Evolutionary conservation across 768 basidiomycete genomes (phyloP).

Genomic region (Phylloporus rhodoxanthus): DNA sequence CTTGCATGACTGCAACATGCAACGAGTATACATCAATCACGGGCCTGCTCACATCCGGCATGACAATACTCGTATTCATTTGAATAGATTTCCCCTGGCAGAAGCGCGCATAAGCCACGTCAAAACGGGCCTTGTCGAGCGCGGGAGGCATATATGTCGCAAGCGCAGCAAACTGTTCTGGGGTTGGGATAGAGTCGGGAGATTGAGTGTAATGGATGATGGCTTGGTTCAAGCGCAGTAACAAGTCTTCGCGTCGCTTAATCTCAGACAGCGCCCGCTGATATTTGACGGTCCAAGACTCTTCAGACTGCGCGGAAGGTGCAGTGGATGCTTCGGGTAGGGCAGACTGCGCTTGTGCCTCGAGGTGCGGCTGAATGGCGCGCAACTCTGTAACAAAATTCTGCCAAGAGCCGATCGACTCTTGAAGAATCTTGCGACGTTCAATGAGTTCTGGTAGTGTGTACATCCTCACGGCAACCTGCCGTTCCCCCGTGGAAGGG

Average conservation of each 20-base stretch:
- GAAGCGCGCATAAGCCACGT: slow-evolving; percentile 24
- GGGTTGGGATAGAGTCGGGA: not conserved
- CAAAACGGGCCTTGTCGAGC: slow-evolving; percentile 26
- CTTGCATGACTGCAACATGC: slow-evolving; percentile 31
- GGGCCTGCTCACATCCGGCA: slow-evolving; percentile 24
- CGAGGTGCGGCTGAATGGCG: slow-evolving; percentile 11
- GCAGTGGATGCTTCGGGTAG: not conserved
- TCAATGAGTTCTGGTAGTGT: slow-evolving; percentile 25
- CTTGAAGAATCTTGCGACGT: slow-evolving; percentile 20
- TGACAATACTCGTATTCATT: slow-evolving; percentile 25
- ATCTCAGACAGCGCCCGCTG: slow-evolving; percentile 27
- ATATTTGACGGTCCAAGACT: slow-evolving; percentile 15
- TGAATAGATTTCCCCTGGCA: slow-evolving; percentile 24
- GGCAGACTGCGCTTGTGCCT: slow-evolving; percentile 2
- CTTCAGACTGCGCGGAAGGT: slow-evolving; percentile 8
- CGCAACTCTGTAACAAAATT: slow-evolving; percentile 17
- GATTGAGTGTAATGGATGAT: slow-evolving; percentile 20
- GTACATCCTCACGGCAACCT: slow-evolving; percentile 17
- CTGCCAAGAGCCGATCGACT: slow-evolving; percentile 24
- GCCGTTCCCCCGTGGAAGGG: slow-evolving; percentile 11
- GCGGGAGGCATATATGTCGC: slow-evolving; percentile 26
- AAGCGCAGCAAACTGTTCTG: slow-evolving; percentile 24
- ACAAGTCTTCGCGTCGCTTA: slow-evolving; percentile 26
- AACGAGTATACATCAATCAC: slow-evolving; percentile 27
- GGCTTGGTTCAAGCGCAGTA: slow-evolving; percentile 25